Percentiles rank a stretch among this genome's conserved stretches.
Evolutionary conservation across 225 moss, liverwort and hornwort genomes (phyloP).

Genomic region (Takakia lepidozioides): DNA sequence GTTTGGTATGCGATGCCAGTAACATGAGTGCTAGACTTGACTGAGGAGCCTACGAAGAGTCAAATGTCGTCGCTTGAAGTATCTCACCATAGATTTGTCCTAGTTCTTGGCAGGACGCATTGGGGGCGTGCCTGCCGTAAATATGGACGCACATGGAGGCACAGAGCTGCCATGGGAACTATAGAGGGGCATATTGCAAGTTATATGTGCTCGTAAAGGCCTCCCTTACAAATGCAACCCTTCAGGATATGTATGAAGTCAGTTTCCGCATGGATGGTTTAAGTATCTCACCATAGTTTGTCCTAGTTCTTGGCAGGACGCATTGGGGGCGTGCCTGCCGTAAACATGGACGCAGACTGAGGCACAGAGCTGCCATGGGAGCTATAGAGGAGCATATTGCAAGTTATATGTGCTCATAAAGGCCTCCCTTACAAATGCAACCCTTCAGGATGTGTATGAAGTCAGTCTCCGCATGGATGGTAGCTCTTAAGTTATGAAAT

Average conservation of each 20-base stretch:
- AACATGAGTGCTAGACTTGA: too few species aligned
- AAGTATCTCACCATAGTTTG: not conserved
- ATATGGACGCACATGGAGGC: slow-evolving; percentile 58
- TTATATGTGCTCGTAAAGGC: slow-evolving; percentile 27
- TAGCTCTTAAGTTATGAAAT: too few species aligned
- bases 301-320: slow-evolving; percentile 75
- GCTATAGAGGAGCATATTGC: slow-evolving; percentile 34
- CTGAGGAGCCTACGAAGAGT: too few species aligned
- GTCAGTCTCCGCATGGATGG: too few species aligned
- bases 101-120: slow-evolving; percentile 73
- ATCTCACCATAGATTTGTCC: slow-evolving; percentile 16
- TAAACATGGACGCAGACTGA: slow-evolving; percentile 65
- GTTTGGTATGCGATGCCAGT: too few species aligned
- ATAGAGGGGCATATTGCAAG: slow-evolving; percentile 34
- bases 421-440: slow-evolving; percentile 40
- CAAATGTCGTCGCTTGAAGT: not conserved
- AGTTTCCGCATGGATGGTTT: too few species aligned
- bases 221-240: slow-evolving; percentile 46
- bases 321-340: slow-evolving; percentile 70
- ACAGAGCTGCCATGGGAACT: slow-evolving; percentile 30
- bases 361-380: slow-evolving; percentile 32
- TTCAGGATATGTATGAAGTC: too few species aligned
- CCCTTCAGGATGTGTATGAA: too few species aligned
- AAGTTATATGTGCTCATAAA: slow-evolving; percentile 30
- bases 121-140: slow-evolving; percentile 73